Conservation (phyloP, 2,329 filamentous ascomycete genomes). For the Calonectria fujianensis region DNA sequence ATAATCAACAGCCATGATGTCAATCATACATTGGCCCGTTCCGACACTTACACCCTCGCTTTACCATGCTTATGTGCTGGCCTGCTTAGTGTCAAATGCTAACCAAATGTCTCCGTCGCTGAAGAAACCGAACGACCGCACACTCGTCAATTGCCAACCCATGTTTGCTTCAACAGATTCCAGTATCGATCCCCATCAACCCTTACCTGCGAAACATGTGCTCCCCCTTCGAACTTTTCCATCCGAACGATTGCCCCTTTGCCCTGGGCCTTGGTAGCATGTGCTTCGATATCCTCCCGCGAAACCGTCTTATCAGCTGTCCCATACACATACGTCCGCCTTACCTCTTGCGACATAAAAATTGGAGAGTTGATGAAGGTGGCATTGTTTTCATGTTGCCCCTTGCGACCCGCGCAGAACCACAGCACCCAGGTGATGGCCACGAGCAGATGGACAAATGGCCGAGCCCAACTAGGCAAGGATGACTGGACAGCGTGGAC, state of each 20-base stretch:
- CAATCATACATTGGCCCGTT: background rate
- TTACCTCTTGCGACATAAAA: constrained; percentile 61
- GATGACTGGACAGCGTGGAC: constrained; percentile 63
- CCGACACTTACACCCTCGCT: background rate
- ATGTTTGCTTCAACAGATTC: constrained; percentile 67
- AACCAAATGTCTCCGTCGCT: background rate
- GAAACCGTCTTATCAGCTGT: constrained; percentile 68
- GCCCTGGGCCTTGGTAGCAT: constrained; percentile 64
- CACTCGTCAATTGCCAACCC: constrained; percentile 58
- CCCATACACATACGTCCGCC: constrained; percentile 72
- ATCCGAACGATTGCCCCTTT: constrained; percentile 64
- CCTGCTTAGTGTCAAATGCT: background rate
- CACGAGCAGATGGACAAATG: constrained; percentile 61
- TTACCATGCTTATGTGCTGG: background rate
- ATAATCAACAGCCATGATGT: constrained; percentile 19
- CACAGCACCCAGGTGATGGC: constrained; percentile 57
- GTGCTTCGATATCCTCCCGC: constrained; percentile 67
- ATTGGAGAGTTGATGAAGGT: constrained; percentile 61
- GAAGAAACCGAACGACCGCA: background rate
- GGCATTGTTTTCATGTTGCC: constrained; percentile 59
- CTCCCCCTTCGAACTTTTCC: constrained; percentile 68
- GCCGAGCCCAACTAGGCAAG: constrained; percentile 59
- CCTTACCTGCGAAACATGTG: constrained; percentile 71
- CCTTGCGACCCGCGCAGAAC: constrained; percentile 55
- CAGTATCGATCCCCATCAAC: constrained; percentile 70